Percentiles rank a stretch among this genome's conserved stretches.
Conservation (phyloP, 805 yeast species). For the Candida fluviatilis region DNA sequence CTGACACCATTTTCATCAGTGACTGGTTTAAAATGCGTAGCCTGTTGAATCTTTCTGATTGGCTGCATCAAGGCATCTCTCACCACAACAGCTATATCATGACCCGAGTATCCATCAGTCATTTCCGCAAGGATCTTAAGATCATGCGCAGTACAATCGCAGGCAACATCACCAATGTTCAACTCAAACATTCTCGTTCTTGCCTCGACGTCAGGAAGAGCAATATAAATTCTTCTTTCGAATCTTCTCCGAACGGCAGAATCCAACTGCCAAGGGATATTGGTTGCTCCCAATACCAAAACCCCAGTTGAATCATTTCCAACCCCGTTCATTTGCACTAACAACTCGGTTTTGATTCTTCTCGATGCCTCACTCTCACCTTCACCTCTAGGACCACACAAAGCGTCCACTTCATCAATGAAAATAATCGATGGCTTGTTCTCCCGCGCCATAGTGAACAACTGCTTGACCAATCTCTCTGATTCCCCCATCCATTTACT, state of each 20-base stretch:
- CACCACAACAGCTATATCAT: constrained; percentile 94
- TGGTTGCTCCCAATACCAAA: constrained; percentile 93
- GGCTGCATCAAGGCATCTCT: constrained; percentile 99
- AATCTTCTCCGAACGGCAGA: constrained; percentile 96
- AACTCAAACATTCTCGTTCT: constrained; percentile 91
- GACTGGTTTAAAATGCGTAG: constrained; percentile 85
- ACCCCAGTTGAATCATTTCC: constrained; percentile 94
- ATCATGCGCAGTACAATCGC: constrained; percentile 69
- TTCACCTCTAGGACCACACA: constrained; percentile 97
- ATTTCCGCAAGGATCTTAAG: constrained; percentile 76
- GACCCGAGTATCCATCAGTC: constrained; percentile 98
- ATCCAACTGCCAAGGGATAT: constrained; percentile 98
- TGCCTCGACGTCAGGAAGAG: constrained; percentile 92
- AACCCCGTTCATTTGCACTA: constrained; percentile 98
- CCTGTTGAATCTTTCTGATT: constrained; percentile 88
- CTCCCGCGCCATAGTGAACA: constrained; percentile 94
- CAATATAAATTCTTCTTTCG: constrained; percentile 90
- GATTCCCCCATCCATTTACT: constrained; percentile 99
- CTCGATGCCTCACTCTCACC: constrained; percentile 96
- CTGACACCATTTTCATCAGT: constrained; percentile 35
- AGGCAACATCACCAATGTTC: constrained; percentile 87
- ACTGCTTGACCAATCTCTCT: constrained; percentile 91
- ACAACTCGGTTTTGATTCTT: constrained; percentile 90
- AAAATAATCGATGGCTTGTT: constrained; percentile 93
- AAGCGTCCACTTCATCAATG: constrained; percentile 96